Evolutionary conservation across 306 rosid species (phyloP).

Genomic region (Acacia acuminata): DNA sequence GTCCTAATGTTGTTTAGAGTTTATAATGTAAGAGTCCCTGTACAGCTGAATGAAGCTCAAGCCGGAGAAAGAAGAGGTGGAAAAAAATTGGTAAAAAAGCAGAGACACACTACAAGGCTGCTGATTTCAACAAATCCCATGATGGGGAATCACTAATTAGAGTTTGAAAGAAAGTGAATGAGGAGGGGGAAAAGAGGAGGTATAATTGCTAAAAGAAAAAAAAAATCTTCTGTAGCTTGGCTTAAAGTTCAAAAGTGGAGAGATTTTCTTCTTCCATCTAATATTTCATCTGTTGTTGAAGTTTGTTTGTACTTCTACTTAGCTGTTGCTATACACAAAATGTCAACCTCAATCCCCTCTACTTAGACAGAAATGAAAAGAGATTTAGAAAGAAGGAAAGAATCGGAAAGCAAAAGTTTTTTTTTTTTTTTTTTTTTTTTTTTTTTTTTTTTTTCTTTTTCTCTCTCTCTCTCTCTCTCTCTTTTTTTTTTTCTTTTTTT

Average conservation of each 20-base stretch:
- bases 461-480: no score
- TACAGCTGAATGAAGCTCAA: constrained; percentile 55
- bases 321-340: constrained; percentile 41
- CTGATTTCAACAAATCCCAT: constrained; percentile 33
- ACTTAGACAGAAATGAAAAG: constrained; percentile 44
- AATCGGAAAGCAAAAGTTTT: constrained; percentile 38
- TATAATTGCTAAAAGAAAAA: constrained; percentile 26
- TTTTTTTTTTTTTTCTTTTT: not conserved
- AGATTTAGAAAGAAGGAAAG: constrained; percentile 41
- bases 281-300: constrained; percentile 18
- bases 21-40: constrained; percentile 56
- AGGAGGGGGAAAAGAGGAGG: not conserved
- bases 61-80: constrained; percentile 16
- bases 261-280: constrained; percentile 21
- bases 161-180: constrained; percentile 15
- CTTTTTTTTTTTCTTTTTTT: constrained; percentile 27
- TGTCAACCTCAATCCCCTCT: constrained; percentile 35
- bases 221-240: constrained; percentile 18
- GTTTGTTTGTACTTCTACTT: constrained; percentile 40
- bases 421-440: not conserved
- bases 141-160: constrained; percentile 24
- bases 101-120: constrained; percentile 43
- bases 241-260: constrained; percentile 29
- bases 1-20: constrained; percentile 42
- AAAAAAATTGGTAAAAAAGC: constrained; percentile 30